Conservation (phyloP, 2,329 filamentous ascomycete genomes). For the Pseudopithomyces chartarum region DNA sequence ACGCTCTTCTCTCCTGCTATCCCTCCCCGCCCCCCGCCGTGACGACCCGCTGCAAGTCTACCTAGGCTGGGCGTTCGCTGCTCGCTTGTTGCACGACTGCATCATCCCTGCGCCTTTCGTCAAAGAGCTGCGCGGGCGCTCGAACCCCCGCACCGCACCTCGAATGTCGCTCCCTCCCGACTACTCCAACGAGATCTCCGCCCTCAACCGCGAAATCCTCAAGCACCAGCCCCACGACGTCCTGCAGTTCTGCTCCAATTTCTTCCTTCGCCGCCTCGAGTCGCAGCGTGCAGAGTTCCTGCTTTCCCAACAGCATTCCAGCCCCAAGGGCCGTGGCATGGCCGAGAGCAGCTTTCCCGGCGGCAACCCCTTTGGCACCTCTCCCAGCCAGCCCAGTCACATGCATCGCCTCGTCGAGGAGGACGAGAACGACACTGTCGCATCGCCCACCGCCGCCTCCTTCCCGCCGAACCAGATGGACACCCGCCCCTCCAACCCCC, state of each 20-base stretch:
- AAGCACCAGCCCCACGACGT: constrained; percentile 66
- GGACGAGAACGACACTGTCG: constrained; percentile 77
- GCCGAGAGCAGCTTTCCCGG: constrained; percentile 78
- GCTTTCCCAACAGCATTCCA: constrained; percentile 55
- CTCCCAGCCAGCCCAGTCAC: constrained; percentile 46
- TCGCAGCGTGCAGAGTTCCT: constrained; percentile 65
- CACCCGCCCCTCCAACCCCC: constrained; percentile 46
- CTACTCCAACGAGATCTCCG: constrained; percentile 64
- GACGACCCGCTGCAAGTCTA: neutral
- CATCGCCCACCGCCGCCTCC: constrained; percentile 68
- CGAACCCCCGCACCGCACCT: constrained; percentile 37
- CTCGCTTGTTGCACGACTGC: constrained; percentile 37
- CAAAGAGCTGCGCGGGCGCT: constrained; percentile 43
- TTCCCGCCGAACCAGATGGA: constrained; percentile 51
- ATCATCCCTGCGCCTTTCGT: constrained; percentile 44
- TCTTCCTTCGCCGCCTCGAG: constrained; percentile 69
- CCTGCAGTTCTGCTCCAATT: constrained; percentile 73
- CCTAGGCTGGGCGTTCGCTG: constrained; percentile 1
- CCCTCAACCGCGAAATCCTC: constrained; percentile 65
- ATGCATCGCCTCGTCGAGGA: constrained; percentile 76
- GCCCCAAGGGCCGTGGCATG: constrained; percentile 59
- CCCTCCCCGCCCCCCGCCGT: neutral
- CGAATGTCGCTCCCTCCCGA: constrained; percentile 49
- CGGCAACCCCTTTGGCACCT: constrained; percentile 73
- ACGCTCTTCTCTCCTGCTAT: neutral